These are phyloP conservation scores for Pyricularia sp. DNA, from an alignment of 2,329 filamentous ascomycete species.

Conservation along the genomic window DNA sequence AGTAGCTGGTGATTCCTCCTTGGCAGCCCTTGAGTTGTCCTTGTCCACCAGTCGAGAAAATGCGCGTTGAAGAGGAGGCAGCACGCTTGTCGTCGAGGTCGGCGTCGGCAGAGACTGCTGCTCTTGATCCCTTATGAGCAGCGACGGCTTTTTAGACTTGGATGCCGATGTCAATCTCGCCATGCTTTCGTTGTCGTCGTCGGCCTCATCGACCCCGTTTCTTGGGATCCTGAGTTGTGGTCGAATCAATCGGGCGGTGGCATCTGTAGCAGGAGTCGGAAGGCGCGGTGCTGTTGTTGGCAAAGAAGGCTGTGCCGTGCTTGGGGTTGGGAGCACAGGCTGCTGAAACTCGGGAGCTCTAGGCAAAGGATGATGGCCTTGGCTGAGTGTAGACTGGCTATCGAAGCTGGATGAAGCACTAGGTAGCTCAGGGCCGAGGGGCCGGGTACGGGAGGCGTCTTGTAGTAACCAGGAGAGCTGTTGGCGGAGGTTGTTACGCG, in stretches of 20 bases:
- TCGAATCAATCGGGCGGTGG: background rate
- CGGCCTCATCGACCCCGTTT: background rate
- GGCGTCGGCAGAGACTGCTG: constrained; percentile 12
- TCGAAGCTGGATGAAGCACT: constrained; percentile 14
- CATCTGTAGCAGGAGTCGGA: background rate
- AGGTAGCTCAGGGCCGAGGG: constrained; percentile 24
- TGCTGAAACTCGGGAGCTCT: background rate
- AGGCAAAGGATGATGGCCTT: background rate
- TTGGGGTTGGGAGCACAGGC: background rate
- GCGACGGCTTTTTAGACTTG: constrained; percentile 30
- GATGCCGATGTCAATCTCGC: constrained; percentile 28
- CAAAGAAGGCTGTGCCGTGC: background rate
- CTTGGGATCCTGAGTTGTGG: background rate
- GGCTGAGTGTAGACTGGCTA: constrained; percentile 6
- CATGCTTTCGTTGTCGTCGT: constrained; percentile 24
- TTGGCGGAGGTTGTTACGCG: constrained; percentile 45
- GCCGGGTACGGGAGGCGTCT: constrained; percentile 27
- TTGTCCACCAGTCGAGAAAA: constrained; percentile 12
- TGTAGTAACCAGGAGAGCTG: constrained; percentile 45
- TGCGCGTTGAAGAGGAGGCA: constrained; percentile 19
- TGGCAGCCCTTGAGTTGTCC: background rate
- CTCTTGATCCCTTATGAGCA: constrained; percentile 26
- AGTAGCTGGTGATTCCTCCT: constrained; percentile 2
- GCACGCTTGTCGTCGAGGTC: constrained; percentile 17
- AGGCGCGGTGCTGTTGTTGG: background rate